Conservation (phyloP, 164 flowering plant genomes). For the Dillenia suffruticosa region DNA sequence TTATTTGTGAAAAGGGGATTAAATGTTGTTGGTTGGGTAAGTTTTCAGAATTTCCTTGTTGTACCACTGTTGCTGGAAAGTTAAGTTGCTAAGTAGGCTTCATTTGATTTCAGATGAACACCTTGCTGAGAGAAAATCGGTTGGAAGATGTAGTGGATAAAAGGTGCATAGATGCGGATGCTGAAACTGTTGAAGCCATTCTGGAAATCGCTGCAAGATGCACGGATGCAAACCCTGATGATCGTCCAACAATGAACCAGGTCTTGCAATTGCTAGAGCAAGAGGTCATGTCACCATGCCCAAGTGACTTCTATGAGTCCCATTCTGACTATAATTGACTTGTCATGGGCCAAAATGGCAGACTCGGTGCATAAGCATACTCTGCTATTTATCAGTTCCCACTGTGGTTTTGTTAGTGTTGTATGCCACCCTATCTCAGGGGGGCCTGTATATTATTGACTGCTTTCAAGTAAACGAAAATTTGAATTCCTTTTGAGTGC, state of each 20-base stretch:
- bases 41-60: conserved; percentile 2
- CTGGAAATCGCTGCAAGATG: conserved; percentile 76
- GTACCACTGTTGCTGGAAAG: neutral
- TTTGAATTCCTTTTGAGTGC: too few relatives aligned
- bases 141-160: conserved; percentile 71
- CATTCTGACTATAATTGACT: conserved; percentile 62
- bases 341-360: neutral
- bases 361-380: neutral
- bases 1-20: conserved; percentile 71
- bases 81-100: neutral
- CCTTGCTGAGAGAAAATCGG: conserved; percentile 52
- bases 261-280: conserved; percentile 82
- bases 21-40: conserved; percentile 96
- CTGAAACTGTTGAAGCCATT: conserved; percentile 71
- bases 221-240: conserved; percentile 77
- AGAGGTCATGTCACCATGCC: conserved; percentile 89
- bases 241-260: conserved; percentile 77
- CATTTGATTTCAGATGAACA: conserved; percentile 63
- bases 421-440: too few relatives aligned
- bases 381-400: too few relatives aligned
- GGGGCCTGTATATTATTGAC: too few relatives aligned
- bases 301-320: conserved; percentile 81
- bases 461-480: too few relatives aligned
- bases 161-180: conserved; percentile 60
- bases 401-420: too few relatives aligned